phyloP scores from a whole-genome alignment of 2,329 filamentous ascomycete genomes.

The Penicillium crustosum region DNA sequence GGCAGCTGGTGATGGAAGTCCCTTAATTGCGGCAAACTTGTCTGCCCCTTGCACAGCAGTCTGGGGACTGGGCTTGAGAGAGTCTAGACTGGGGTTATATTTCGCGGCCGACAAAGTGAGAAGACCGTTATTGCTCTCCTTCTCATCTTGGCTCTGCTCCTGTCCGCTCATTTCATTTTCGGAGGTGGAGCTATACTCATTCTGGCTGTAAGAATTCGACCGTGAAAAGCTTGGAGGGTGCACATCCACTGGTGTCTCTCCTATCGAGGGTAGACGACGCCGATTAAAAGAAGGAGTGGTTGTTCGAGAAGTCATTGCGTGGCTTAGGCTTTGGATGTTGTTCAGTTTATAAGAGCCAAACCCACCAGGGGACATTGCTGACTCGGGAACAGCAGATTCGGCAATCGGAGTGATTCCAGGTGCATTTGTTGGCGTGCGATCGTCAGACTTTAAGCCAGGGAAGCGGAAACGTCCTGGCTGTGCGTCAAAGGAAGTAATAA shows the following conservation, averaged over 20 bases:
- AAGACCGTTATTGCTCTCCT: constrained; percentile 37
- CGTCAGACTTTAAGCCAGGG: constrained; percentile 55
- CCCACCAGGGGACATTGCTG: constrained; percentile 65
- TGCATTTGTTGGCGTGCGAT: constrained; percentile 70
- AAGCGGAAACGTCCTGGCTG: constrained; percentile 60
- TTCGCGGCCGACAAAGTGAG: constrained; percentile 45
- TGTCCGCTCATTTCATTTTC: constrained; percentile 38
- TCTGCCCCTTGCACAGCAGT: constrained; percentile 69
- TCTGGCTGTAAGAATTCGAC: constrained; percentile 44
- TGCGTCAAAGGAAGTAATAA: constrained; percentile 81
- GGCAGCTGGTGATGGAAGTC: constrained; percentile 67
- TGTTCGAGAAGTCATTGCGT: constrained; percentile 66
- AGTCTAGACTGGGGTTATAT: constrained; percentile 46
- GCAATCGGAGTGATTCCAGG: constrained; percentile 86
- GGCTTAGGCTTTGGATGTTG: constrained; percentile 67
- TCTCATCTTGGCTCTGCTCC: constrained; percentile 31
- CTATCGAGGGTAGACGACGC: constrained; percentile 73
- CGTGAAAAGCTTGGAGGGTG: constrained; percentile 44
- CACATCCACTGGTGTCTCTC: constrained; percentile 62
- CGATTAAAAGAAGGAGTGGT: constrained; percentile 61
- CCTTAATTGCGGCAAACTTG: constrained; percentile 54
- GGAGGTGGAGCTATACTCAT: constrained; percentile 50
- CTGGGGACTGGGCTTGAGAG: constrained; percentile 50
- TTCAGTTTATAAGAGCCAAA: constrained; percentile 57
- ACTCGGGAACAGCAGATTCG: constrained; percentile 65